These are phyloP conservation scores for Ichthyophonus hoferi DNA, from an alignment of 208 protist genomes.

Conservation along the genomic window DNA sequence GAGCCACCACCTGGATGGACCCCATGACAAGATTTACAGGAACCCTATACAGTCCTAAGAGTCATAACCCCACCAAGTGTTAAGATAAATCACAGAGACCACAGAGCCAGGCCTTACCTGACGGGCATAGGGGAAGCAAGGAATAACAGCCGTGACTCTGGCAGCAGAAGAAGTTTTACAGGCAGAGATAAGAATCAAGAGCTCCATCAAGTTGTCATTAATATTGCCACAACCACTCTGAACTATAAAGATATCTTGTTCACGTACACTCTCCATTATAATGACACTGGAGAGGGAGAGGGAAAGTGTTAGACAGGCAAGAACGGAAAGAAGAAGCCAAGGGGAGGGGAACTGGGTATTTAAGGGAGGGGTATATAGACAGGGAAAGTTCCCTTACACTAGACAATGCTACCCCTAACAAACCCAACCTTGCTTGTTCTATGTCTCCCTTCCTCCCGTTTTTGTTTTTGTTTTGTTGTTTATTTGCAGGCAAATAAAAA, in stretches of 20 bases:
- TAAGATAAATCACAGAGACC: no score
- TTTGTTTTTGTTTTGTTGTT: no score
- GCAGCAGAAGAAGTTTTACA: constrained; percentile 49
- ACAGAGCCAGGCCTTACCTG: no score
- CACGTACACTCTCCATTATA: constrained; percentile 47
- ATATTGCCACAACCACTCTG: constrained; percentile 48
- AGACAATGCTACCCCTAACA: neutral
- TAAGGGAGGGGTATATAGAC: neutral
- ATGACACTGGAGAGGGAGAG: constrained; percentile 12
- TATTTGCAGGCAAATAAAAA: no score
- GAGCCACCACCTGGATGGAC: no score
- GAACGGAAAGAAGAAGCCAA: neutral
- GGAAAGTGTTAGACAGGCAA: neutral
- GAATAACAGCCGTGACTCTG: constrained; percentile 53
- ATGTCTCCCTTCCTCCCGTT: neutral
- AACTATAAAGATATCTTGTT: constrained; percentile 55
- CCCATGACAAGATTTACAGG: no score
- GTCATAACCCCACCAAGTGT: no score
- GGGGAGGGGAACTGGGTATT: neutral
- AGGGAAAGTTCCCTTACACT: no score
- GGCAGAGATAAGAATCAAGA: constrained; percentile 58
- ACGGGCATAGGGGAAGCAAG: constrained; percentile 57
- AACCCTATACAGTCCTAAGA: no score
- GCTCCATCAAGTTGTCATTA: constrained; percentile 59
- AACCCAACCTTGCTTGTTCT: neutral